These are phyloP conservation scores for Yamadazyma oceani DNA, from an alignment of 1,139 yeast species.

Conservation along the genomic window DNA sequence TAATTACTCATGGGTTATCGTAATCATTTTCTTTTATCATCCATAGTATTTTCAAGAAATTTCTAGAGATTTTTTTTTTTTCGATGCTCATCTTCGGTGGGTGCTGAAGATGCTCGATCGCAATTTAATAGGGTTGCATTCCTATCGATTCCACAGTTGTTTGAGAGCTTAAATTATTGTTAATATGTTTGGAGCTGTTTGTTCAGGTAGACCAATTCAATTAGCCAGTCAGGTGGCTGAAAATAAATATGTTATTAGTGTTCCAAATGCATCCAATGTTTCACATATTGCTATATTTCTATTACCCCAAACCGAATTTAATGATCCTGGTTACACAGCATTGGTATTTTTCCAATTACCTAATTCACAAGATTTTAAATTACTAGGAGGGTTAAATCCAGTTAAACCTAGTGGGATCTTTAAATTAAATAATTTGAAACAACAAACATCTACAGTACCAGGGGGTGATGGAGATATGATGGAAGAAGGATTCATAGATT, in stretches of 20 bases:
- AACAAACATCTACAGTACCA: slow-evolving; percentile 13
- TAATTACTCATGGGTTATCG: slow-evolving; percentile 16
- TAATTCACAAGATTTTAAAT: slow-evolving; percentile 60
- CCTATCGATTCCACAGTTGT: neutral
- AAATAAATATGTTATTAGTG: slow-evolving; percentile 59
- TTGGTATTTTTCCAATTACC: slow-evolving; percentile 88
- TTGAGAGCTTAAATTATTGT: no score
- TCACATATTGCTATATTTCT: slow-evolving; percentile 76
- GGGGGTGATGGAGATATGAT: slow-evolving; percentile 26
- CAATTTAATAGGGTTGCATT: neutral
- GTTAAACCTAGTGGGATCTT: slow-evolving; percentile 90
- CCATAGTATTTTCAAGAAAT: slow-evolving; percentile 15
- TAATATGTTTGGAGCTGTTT: slow-evolving; percentile 54
- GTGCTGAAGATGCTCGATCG: neutral
- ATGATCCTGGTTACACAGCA: slow-evolving; percentile 75
- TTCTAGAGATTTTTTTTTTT: slow-evolving; percentile 7
- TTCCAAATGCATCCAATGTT: slow-evolving; percentile 61
- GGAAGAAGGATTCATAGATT: slow-evolving; percentile 35
- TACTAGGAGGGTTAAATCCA: slow-evolving; percentile 74
- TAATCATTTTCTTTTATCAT: slow-evolving; percentile 25
- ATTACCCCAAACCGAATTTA: slow-evolving; percentile 61
- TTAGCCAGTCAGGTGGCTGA: slow-evolving; percentile 63
- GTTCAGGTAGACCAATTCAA: slow-evolving; percentile 57
- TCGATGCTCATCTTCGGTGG: slow-evolving; percentile 4
- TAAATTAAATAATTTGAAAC: slow-evolving; percentile 55